A percentile compares a stretch with the other conserved stretches of the same genome.
Conservation (phyloP, 2,329 filamentous ascomycete genomes). For the Cladophialophora bantiana region DNA sequence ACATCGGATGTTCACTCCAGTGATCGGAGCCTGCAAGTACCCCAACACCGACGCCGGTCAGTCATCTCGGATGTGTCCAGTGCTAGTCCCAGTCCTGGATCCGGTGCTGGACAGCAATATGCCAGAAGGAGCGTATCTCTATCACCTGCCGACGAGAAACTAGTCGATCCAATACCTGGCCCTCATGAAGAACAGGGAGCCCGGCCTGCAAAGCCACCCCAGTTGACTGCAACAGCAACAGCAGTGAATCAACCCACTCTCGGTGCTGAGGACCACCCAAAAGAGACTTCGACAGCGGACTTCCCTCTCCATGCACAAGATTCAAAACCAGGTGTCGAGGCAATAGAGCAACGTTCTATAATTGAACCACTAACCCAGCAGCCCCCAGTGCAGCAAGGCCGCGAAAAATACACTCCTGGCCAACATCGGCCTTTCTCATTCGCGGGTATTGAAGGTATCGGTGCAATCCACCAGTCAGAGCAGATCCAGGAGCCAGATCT, state of each 20-base stretch:
- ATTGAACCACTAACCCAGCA: constrained; percentile 1
- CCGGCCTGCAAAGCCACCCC: not conserved
- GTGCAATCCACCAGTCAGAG: constrained; percentile 22
- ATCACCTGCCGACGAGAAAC: constrained; percentile 33
- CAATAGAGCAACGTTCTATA: not conserved
- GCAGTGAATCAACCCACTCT: not conserved
- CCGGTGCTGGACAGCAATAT: constrained; percentile 10
- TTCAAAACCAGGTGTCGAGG: not conserved
- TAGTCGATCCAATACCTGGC: not conserved
- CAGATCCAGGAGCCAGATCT: constrained; percentile 12
- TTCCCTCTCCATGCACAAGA: not conserved
- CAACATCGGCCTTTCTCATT: constrained; percentile 32
- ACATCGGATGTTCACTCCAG: constrained; percentile 20
- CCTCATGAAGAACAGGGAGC: not conserved
- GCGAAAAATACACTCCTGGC: not conserved
- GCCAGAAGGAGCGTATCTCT: constrained; percentile 31
- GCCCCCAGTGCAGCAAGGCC: not conserved
- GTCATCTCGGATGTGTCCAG: constrained; percentile 39
- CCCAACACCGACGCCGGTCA: constrained; percentile 29
- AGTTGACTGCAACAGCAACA: not conserved
- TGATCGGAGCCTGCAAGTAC: constrained; percentile 29
- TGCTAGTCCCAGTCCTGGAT: constrained; percentile 29
- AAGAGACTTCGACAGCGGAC: not conserved
- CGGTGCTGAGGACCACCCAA: not conserved
- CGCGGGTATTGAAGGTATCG: constrained; percentile 26